These are phyloP conservation scores for Oenanthe sinensis DNA, from an alignment of 129 eudicot species.

Conservation along the genomic window DNA sequence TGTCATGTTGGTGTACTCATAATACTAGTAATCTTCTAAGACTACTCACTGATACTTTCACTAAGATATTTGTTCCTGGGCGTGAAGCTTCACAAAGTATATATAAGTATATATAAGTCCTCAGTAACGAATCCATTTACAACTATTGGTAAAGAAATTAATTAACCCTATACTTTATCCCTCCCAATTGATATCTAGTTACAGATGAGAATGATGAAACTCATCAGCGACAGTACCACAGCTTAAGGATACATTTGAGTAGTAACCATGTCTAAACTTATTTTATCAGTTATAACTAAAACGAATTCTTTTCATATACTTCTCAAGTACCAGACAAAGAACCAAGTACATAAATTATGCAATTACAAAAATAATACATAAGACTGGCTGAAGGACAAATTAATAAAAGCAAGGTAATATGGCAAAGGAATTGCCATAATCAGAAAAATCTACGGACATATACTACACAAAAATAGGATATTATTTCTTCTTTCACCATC, in stretches of 20 bases:
- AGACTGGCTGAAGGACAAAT: not conserved
- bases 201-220: not conserved
- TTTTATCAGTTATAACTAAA: not conserved
- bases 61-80: not conserved
- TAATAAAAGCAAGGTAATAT: not conserved
- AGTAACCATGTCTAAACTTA: not conserved
- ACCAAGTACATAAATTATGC: not conserved
- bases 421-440: not conserved
- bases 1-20: constrained; percentile 7
- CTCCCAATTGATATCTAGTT: not conserved
- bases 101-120: constrained; percentile 5
- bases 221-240: not conserved
- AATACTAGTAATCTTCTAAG: not conserved
- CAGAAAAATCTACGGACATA: not conserved
- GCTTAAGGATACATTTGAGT: not conserved
- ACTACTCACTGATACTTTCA: not conserved
- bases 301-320: not conserved
- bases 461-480: not conserved
- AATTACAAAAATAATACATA: not conserved
- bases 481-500: not conserved
- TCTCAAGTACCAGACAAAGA: not conserved
- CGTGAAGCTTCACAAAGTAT: constrained; percentile 7
- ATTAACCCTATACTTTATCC: not conserved
- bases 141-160: not conserved
- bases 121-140: not conserved